These are phyloP conservation scores for Vitis rupestris DNA, from an alignment of 164 flowering plant genomes.

Conservation along the genomic window DNA sequence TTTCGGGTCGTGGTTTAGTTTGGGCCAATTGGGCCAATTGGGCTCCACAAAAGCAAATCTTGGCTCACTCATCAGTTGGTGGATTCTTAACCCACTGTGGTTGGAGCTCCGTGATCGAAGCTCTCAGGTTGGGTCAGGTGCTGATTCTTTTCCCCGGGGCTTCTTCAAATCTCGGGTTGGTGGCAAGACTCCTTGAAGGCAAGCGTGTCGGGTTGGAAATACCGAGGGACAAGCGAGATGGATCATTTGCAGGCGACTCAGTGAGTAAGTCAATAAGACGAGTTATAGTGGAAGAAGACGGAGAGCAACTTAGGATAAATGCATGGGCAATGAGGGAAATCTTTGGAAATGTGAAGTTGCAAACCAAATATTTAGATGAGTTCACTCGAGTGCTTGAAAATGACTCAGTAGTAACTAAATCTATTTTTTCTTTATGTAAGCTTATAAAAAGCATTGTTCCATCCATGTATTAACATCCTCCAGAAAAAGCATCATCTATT, in stretches of 20 bases:
- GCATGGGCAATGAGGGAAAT: constrained; percentile 9
- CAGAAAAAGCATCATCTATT: too few species aligned
- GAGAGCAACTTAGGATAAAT: constrained; percentile 2
- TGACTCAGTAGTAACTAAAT: too few species aligned
- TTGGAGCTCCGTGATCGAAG: constrained; percentile 57
- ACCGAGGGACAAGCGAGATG: background rate
- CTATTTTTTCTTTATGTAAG: too few species aligned
- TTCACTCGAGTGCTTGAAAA: constrained; percentile 3
- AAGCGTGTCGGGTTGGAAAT: too few species aligned
- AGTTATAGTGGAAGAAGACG: constrained; percentile 10
- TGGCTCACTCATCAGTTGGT: constrained; percentile 46
- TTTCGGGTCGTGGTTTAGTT: constrained; percentile 36
- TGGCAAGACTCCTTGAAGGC: too few species aligned
- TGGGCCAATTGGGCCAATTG: constrained; percentile 25
- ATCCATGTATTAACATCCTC: too few species aligned
- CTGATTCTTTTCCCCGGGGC: constrained; percentile 32
- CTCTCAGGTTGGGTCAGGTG: constrained; percentile 29
- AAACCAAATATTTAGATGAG: background rate
- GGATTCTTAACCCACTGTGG: constrained; percentile 69
- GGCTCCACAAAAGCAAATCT: constrained; percentile 57
- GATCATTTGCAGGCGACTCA: constrained; percentile 1
- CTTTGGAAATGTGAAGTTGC: constrained; percentile 3
- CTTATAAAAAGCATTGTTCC: background rate
- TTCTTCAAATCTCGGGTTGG: too few species aligned
- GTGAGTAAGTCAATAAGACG: background rate